Evolutionary conservation across 176 grass and related monocot species (phyloP).

Genomic region (Ensete glaucum): DNA sequence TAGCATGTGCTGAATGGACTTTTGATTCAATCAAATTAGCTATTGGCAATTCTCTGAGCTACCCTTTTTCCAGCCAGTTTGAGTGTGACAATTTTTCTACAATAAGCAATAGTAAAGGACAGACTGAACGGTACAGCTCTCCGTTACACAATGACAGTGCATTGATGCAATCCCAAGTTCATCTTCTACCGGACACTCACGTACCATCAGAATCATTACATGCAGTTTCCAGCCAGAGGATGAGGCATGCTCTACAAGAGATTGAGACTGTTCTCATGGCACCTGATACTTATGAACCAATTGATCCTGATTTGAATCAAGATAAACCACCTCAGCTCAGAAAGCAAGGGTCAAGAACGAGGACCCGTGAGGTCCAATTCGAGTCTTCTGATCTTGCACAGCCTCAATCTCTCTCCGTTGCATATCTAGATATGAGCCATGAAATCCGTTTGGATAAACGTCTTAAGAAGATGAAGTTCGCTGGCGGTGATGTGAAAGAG

Average conservation of each 20-base stretch:
- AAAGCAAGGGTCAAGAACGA: constrained; percentile 49
- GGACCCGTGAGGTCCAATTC: constrained; percentile 42
- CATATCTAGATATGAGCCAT: constrained; percentile 33
- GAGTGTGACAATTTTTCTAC: constrained; percentile 55
- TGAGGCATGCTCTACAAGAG: constrained; percentile 69
- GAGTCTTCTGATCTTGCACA: constrained; percentile 21
- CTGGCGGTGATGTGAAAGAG: constrained; percentile 45
- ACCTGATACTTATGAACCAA: constrained; percentile 56
- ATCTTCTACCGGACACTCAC: constrained; percentile 28
- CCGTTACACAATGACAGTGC: constrained; percentile 58
- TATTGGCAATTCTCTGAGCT: constrained; percentile 52
- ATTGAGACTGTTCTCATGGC: constrained; percentile 97
- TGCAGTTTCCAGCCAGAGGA: constrained; percentile 55
- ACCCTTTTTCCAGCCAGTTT: constrained; percentile 52
- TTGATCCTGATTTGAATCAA: constrained; percentile 37
- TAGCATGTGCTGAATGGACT: constrained; percentile 34
- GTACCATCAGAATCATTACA: constrained; percentile 36
- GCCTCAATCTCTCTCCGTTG: constrained; percentile 25
- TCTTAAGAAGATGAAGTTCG: constrained; percentile 44
- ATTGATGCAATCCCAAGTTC: constrained; percentile 32
- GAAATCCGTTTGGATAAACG: constrained; percentile 65
- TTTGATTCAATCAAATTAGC: constrained; percentile 42
- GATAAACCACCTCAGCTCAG: constrained; percentile 44
- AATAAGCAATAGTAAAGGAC: constrained; percentile 39
- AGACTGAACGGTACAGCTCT: constrained; percentile 26